phyloP scores from a whole-genome alignment of 106 monocot species.

The Cymbidium sinense region DNA sequence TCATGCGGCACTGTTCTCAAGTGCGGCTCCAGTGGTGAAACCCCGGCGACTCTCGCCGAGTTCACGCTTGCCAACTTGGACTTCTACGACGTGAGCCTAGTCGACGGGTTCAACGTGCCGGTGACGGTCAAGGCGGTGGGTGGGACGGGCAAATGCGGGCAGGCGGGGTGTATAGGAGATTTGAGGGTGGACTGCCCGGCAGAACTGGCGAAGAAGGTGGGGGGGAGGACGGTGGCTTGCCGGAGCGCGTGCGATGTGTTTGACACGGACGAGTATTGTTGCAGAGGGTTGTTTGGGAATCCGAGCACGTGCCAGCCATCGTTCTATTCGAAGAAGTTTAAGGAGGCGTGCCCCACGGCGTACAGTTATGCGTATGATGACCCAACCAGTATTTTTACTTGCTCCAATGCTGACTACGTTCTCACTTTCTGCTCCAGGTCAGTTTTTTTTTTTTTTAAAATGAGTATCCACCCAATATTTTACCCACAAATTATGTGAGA shows the following conservation, averaged over 20 bases:
- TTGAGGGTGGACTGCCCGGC: conserved; percentile 45
- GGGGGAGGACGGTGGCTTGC: conserved; percentile 55
- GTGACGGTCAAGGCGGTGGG: conserved; percentile 53
- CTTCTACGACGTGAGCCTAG: conserved; percentile 90
- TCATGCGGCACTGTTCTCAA: conserved; percentile 49
- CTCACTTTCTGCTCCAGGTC: conserved; percentile 71
- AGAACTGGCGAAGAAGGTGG: conserved; percentile 49
- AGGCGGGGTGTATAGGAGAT: conserved; percentile 69
- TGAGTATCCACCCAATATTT: too few species aligned
- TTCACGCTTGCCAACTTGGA: conserved; percentile 65
- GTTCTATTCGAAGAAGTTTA: conserved; percentile 72
- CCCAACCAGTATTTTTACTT: conserved; percentile 68
- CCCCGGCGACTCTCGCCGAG: conserved; percentile 73
- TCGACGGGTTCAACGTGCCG: conserved; percentile 93
- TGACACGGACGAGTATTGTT: conserved; percentile 76
- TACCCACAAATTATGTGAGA: too few species aligned
- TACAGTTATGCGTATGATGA: conserved; percentile 97
- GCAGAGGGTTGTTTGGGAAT: conserved; percentile 54
- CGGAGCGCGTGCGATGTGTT: conserved; percentile 87
- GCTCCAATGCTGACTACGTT: conserved; percentile 52
- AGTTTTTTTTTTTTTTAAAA: not conserved
- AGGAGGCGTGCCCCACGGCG: conserved; percentile 60
- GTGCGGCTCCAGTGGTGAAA: conserved; percentile 50
- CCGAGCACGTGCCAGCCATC: conserved; percentile 61
- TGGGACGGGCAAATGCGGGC: conserved; percentile 49